Percentiles rank a stretch among this genome's conserved stretches.
phyloP scores from a whole-genome alignment of 1,139 yeast species.

The Debaryomycetaceae sp. region DNA sequence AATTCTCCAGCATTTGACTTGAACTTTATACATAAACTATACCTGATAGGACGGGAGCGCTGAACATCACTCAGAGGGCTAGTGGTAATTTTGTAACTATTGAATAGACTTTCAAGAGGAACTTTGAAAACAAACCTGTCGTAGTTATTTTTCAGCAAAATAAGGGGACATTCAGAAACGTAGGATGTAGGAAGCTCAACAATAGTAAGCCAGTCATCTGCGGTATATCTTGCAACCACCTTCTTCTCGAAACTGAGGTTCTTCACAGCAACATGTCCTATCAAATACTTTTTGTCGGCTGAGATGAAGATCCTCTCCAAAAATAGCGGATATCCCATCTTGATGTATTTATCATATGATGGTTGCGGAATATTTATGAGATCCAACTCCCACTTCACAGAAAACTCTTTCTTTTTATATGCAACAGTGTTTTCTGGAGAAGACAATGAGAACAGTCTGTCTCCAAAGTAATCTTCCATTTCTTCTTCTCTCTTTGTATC shows the following conservation, averaged over 20 bases:
- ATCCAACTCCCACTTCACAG: constrained; percentile 48
- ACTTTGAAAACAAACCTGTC: constrained; percentile 60
- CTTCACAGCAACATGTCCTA: constrained; percentile 73
- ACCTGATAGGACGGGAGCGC: constrained; percentile 10
- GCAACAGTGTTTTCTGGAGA: background rate
- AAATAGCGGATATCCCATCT: constrained; percentile 45
- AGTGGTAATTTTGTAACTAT: constrained; percentile 20
- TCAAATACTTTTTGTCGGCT: constrained; percentile 51
- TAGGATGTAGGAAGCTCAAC: constrained; percentile 66
- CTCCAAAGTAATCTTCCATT: constrained; percentile 14
- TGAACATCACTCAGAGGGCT: background rate
- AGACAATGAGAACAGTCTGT: background rate
- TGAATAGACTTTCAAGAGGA: constrained; percentile 39
- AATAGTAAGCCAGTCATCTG: constrained; percentile 71
- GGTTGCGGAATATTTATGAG: constrained; percentile 45
- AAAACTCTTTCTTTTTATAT: constrained; percentile 5
- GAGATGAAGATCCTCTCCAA: constrained; percentile 64
- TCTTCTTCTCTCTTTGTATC: constrained; percentile 25
- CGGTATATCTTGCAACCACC: constrained; percentile 61
- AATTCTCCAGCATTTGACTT: constrained; percentile 46
- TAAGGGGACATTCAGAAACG: constrained; percentile 57
- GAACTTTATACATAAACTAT: constrained; percentile 60
- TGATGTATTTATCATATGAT: constrained; percentile 36
- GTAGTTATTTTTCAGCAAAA: constrained; percentile 47
- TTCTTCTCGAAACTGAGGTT: constrained; percentile 64